Conservation (phyloP, 2,329 filamentous ascomycete species). For the Rutstroemia sp. region DNA sequence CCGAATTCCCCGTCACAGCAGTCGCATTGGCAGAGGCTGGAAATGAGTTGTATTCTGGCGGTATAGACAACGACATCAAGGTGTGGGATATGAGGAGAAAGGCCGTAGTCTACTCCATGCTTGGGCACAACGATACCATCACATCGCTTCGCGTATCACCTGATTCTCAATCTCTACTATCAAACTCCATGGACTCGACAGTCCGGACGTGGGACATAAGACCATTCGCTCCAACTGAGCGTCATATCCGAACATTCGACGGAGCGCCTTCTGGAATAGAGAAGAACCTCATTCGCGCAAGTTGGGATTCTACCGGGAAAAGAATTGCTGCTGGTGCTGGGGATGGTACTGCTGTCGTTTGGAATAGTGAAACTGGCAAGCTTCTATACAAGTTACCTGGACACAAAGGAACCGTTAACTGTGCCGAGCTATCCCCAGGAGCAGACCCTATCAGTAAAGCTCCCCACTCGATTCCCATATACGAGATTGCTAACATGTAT, state of each 20-base stretch:
- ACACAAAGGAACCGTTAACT: conserved; percentile 91
- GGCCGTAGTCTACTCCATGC: conserved; percentile 75
- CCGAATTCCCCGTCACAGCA: conserved; percentile 86
- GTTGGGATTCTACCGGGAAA: conserved; percentile 82
- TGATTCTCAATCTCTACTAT: conserved; percentile 82
- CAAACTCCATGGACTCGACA: conserved; percentile 89
- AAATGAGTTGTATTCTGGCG: conserved; percentile 89
- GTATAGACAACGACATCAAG: conserved; percentile 95
- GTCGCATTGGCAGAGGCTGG: conserved; percentile 88
- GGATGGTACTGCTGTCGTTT: conserved; percentile 84
- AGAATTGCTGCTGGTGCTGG: conserved; percentile 84
- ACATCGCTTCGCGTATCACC: conserved; percentile 88
- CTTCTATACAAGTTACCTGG: conserved; percentile 91
- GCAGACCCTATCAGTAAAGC: conserved; percentile 81
- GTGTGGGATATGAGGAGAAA: conserved; percentile 97
- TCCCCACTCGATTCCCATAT: not conserved
- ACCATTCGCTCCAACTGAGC: conserved; percentile 83
- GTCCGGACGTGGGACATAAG: conserved; percentile 94
- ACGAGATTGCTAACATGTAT: conserved; percentile 14
- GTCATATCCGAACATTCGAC: conserved; percentile 81
- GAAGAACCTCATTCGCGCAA: conserved; percentile 83
- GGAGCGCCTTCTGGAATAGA: conserved; percentile 83
- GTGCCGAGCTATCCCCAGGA: conserved; percentile 80
- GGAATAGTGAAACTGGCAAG: conserved; percentile 84
- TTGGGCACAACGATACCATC: conserved; percentile 86